A percentile compares a stretch with the other conserved stretches of the same genome.
These are phyloP conservation scores for Teunomyces aglyptinius DNA, from an alignment of 805 yeast species.

Conservation along the genomic window DNA sequence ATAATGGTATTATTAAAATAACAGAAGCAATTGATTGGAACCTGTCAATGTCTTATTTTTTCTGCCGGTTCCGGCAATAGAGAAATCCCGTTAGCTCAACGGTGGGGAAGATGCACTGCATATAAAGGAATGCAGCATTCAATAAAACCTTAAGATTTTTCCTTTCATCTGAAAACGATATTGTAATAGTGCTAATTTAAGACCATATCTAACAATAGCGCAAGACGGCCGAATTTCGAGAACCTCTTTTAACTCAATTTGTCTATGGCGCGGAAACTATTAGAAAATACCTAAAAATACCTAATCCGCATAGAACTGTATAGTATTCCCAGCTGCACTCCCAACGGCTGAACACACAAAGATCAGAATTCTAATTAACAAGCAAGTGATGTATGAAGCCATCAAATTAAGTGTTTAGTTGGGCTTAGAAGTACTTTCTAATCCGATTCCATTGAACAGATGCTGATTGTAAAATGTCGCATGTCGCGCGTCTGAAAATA, in stretches of 20 bases:
- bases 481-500: conserved; percentile 1
- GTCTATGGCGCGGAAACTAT: too few species aligned
- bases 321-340: not conserved
- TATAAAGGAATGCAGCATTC: not conserved
- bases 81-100: not conserved
- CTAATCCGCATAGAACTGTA: not conserved
- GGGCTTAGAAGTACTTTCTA: too few species aligned
- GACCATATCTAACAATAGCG: too few species aligned
- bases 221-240: too few species aligned
- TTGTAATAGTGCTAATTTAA: too few species aligned
- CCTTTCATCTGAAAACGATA: too few species aligned
- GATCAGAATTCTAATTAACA: too few species aligned
- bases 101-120: not conserved
- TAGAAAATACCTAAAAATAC: not conserved
- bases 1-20: too few species aligned
- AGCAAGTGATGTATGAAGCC: too few species aligned
- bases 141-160: not conserved
- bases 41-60: not conserved
- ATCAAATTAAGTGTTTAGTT: too few species aligned
- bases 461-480: not conserved
- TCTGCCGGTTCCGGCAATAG: not conserved
- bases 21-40: not conserved
- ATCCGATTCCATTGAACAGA: not conserved
- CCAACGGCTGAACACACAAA: not conserved
- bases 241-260: too few species aligned